Evolutionary conservation across 192 early-diverging fungal species (phyloP).

Genomic region (Piromyces finnis): DNA sequence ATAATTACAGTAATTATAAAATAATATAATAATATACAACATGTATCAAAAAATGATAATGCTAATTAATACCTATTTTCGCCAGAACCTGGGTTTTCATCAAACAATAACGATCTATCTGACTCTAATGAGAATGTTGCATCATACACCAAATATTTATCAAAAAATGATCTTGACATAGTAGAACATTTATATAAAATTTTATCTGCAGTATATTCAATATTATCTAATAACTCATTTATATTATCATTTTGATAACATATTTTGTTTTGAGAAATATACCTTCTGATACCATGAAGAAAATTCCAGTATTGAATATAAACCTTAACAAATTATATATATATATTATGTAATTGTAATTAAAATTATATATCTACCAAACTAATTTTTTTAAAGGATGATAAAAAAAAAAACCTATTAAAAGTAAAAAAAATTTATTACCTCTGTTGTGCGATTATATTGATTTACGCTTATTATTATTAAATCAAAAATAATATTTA

Average conservation of each 20-base stretch:
- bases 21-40: no score
- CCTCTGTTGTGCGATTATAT: no score
- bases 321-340: neutral
- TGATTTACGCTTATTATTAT: no score
- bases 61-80: no score
- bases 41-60: no score
- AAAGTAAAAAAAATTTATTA: no score
- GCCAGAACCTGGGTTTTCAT: neutral
- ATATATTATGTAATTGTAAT: no score
- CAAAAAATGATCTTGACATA: neutral
- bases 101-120: neutral
- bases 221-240: neutral
- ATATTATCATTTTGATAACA: neutral
- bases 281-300: neutral
- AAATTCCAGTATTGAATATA: neutral
- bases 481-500: no score
- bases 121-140: neutral
- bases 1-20: no score
- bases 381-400: no score
- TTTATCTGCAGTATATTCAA: neutral
- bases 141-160: neutral
- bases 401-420: no score
- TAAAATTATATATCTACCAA: no score
- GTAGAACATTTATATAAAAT: neutral
- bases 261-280: neutral